Percentiles rank a stretch among this genome's conserved stretches.
phyloP scores from a whole-genome alignment of 345 rosid genomes.

The Gossypium ekmanianum region DNA sequence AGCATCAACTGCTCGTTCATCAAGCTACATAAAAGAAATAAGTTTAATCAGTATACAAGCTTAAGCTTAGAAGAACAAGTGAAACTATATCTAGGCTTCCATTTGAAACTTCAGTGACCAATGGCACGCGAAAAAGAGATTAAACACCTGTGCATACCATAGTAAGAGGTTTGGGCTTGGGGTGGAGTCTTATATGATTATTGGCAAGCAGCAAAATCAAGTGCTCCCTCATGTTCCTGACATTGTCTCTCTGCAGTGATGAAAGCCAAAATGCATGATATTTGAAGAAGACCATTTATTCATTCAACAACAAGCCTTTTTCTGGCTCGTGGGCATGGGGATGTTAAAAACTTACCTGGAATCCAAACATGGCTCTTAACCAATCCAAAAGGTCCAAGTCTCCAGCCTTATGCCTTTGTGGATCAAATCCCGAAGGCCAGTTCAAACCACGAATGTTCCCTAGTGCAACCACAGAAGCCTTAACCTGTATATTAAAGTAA shows the following conservation, averaged over 20 bases:
- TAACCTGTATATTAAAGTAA: slow-evolving; percentile 48
- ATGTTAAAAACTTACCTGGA: slow-evolving; percentile 62
- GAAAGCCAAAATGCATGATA: not conserved
- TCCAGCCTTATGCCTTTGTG: slow-evolving; percentile 77
- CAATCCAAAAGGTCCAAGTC: slow-evolving; percentile 92
- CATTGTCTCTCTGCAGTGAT: slow-evolving; percentile 72
- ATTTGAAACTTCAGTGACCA: slow-evolving; percentile 1
- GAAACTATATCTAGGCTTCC: not conserved
- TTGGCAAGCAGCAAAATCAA: slow-evolving; percentile 78
- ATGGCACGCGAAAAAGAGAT: not conserved
- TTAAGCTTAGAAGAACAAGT: slow-evolving; percentile 1
- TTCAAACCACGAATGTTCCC: slow-evolving; percentile 80
- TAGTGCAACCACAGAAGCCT: slow-evolving; percentile 92
- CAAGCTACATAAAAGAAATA: slow-evolving; percentile 59
- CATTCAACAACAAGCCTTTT: slow-evolving; percentile 6
- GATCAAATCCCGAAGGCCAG: slow-evolving; percentile 87
- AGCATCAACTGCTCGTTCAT: slow-evolving; percentile 91
- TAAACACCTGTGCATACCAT: slow-evolving; percentile 43
- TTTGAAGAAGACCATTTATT: not conserved
- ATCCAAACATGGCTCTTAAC: slow-evolving; percentile 96
- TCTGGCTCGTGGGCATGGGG: not conserved
- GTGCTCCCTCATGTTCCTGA: slow-evolving; percentile 97
- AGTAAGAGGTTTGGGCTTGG: slow-evolving; percentile 88
- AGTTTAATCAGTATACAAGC: slow-evolving; percentile 1
- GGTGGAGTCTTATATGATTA: slow-evolving; percentile 77